Evolutionary conservation across 2,329 filamentous ascomycete species (phyloP).

Genomic region (Metarhizium sp.): DNA sequence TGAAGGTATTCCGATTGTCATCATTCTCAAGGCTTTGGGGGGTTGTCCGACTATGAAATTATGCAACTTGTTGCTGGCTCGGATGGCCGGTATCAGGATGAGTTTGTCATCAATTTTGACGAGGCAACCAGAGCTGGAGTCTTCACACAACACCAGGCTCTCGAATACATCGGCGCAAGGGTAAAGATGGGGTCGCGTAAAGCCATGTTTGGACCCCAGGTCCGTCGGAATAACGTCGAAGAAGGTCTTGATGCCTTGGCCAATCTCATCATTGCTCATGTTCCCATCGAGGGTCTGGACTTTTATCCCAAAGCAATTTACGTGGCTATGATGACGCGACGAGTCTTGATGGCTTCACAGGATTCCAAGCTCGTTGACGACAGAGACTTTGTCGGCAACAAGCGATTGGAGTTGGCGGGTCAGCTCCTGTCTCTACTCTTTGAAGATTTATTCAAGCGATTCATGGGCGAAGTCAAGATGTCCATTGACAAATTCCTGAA

Average conservation of each 20-base stretch:
- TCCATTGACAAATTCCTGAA: conserved; percentile 93
- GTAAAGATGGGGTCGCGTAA: conserved; percentile 77
- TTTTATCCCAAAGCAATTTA: conserved; percentile 97
- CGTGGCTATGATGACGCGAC: conserved; percentile 93
- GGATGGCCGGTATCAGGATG: conserved; percentile 84
- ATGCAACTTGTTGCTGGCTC: conserved; percentile 82
- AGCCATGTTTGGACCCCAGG: conserved; percentile 41
- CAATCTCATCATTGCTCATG: conserved; percentile 89
- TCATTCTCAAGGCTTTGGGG: conserved; percentile 90
- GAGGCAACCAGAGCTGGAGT: conserved; percentile 77
- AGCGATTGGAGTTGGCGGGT: conserved; percentile 86
- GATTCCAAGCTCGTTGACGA: conserved; percentile 88
- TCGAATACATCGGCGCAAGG: conserved; percentile 81
- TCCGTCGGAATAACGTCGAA: conserved; percentile 71
- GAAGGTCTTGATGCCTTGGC: conserved; percentile 89
- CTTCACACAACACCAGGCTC: conserved; percentile 86
- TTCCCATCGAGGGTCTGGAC: conserved; percentile 82
- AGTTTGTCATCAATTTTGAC: conserved; percentile 92
- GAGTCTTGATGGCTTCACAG: conserved; percentile 87
- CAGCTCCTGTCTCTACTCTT: conserved; percentile 90
- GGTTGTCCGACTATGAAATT: conserved; percentile 92
- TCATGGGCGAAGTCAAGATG: conserved; percentile 79
- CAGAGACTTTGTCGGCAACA: conserved; percentile 96
- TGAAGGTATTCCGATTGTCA: conserved; percentile 90
- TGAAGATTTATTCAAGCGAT: conserved; percentile 96